phyloP scores from a whole-genome alignment of 2,329 filamentous ascomycete species.

The Claviceps pusilla region DNA sequence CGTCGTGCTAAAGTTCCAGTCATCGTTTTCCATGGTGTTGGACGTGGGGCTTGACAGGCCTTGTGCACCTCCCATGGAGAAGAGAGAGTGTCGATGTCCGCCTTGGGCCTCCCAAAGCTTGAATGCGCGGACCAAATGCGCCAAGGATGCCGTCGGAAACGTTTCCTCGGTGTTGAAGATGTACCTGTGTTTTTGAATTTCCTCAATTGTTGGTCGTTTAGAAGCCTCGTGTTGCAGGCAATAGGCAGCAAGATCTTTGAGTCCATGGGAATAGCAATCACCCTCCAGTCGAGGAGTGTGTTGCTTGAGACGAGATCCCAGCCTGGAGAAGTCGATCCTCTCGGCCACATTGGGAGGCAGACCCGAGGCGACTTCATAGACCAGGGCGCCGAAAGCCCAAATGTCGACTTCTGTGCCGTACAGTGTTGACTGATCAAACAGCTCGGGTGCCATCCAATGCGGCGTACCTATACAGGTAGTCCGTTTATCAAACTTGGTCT shows the following conservation, averaged over 20 bases:
- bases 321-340: slow-evolving; percentile 31
- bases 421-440: slow-evolving; percentile 48
- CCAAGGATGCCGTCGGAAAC: slow-evolving; percentile 49
- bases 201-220: slow-evolving; percentile 53
- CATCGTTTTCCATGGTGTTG: slow-evolving; percentile 36
- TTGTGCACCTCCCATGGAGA: slow-evolving; percentile 44
- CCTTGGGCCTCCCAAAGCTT: slow-evolving; percentile 62
- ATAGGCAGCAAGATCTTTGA: slow-evolving; percentile 58
- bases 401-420: slow-evolving; percentile 66
- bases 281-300: slow-evolving; percentile 56
- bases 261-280: slow-evolving; percentile 50
- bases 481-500: slow-evolving; percentile 60
- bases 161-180: slow-evolving; percentile 45
- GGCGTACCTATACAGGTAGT: slow-evolving; percentile 71
- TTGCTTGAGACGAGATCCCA: slow-evolving; percentile 42
- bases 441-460: slow-evolving; percentile 76
- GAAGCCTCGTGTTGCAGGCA: slow-evolving; percentile 55
- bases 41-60: slow-evolving; percentile 30
- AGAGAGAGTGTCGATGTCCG: slow-evolving; percentile 52
- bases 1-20: slow-evolving; percentile 55
- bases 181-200: slow-evolving; percentile 56
- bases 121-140: slow-evolving; percentile 55
- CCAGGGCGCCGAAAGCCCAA: slow-evolving; percentile 71
- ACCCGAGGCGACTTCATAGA: slow-evolving; percentile 69
- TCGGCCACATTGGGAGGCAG: slow-evolving; percentile 53